Percentiles rank a stretch among this genome's conserved stretches.
Evolutionary conservation across 306 rosid species (phyloP).

Genomic region (Lablab purpureus): DNA sequence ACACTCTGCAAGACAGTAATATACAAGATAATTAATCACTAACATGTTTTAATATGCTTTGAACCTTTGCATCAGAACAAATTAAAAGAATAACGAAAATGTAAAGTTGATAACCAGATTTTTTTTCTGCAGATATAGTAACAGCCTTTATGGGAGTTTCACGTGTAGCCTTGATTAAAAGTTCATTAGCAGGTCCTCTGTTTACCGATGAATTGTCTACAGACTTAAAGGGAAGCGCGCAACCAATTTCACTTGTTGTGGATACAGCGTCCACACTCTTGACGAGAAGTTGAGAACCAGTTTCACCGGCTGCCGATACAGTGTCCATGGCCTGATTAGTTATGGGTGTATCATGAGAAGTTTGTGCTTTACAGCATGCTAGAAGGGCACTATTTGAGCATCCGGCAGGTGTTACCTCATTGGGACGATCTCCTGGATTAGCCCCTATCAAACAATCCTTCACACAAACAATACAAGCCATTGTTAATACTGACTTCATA

Average conservation of each 20-base stretch:
- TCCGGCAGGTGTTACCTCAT: conserved; percentile 39
- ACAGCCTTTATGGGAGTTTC: conserved; percentile 4
- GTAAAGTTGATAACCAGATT: conserved; percentile 29
- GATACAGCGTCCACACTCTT: conserved; percentile 14
- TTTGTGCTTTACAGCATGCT: conserved; percentile 43
- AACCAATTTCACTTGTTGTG: conserved; percentile 32
- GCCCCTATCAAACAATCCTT: conserved; percentile 45
- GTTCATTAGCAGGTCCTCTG: neutral
- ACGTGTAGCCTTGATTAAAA: neutral
- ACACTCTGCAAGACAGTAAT: conserved; percentile 40
- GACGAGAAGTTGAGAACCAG: conserved; percentile 40
- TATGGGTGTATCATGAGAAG: neutral
- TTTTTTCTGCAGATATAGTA: neutral
- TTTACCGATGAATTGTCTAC: neutral
- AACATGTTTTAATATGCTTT: neutral
- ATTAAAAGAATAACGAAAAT: conserved; percentile 10
- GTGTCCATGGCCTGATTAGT: conserved; percentile 30
- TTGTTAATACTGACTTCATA: neutral
- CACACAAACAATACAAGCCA: conserved; percentile 37
- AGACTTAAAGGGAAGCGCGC: neutral
- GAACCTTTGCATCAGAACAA: conserved; percentile 15
- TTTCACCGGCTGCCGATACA: conserved; percentile 39
- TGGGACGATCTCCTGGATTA: conserved; percentile 18
- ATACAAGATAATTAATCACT: conserved; percentile 17
- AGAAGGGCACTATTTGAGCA: conserved; percentile 41